Evolutionary conservation across 2,329 filamentous ascomycete genomes (phyloP), one percentile per base, ranked within the genome.

Genomic region (Trichoderma arundinaceum): DNA sequence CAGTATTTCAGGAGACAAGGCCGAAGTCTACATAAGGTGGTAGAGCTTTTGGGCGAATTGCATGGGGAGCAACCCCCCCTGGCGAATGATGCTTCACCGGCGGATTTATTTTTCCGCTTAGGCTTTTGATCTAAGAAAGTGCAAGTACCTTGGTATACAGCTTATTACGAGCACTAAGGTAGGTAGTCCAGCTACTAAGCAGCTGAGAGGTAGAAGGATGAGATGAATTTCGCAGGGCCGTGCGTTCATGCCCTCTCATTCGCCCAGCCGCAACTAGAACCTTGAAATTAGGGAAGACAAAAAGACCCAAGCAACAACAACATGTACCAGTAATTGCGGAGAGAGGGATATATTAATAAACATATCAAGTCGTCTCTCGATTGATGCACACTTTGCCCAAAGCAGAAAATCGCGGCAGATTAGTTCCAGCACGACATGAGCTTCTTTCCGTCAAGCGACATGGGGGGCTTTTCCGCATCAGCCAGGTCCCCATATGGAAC

Each of bases 91-190:
- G 28, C 22, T 41, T 28, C n/a, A 28, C 38, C 59, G 59, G 59
- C 59, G 39, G 8, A 62, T 62, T 35, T 38, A 48, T 62, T 62
- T 62, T 62, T 62, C 59, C 59, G 59, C 17, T 46, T 19, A 35
- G 35, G 58, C 58, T 48, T 33, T 17, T 19, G 13, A 6, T 35
- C 46, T 38, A 10, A 28, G 7, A 39, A 33, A 54, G 17, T 22
- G 43, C 8, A 8, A 10, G 41, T n/a, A 44, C 22, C 22, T 28
- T 44, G 41, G 12, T n/a, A n/a, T 44, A n/a, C 22, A 44, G 12
- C 17, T n/a, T 17, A 17, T n/a, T n/a, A 10, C 44, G 7, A 10
- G 35, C 33, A 28, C 46, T 35, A 5, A 35, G 5, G 5, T 35
- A 35, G 33, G 3, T 38, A 7, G 35, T 28, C 2, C 22, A 28